These are phyloP conservation scores for Harringtonia aguacate DNA, from an alignment of 2,329 filamentous ascomycete species.

Conservation along the genomic window DNA sequence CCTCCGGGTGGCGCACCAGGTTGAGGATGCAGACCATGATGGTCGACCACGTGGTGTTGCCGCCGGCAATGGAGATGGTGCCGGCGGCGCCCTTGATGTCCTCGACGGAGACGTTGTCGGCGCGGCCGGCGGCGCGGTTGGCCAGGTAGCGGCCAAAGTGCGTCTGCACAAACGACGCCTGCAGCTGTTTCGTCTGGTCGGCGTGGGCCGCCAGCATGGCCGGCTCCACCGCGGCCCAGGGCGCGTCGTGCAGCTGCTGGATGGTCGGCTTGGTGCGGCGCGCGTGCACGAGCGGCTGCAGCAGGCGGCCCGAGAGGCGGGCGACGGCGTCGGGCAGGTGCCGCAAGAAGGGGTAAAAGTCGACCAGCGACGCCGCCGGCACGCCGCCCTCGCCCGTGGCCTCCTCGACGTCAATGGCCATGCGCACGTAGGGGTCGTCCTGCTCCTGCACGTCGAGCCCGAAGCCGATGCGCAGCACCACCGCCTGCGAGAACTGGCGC, in stretches of 20 bases:
- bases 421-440: slow-evolving; percentile 27
- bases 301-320: slow-evolving; percentile 7
- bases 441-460: slow-evolving; percentile 26
- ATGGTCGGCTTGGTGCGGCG: slow-evolving; percentile 1
- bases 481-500: slow-evolving; percentile 26
- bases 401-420: slow-evolving; percentile 17
- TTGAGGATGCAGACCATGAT: slow-evolving; percentile 33
- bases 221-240: slow-evolving; percentile 14
- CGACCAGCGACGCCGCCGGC: slow-evolving; percentile 9
- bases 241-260: slow-evolving; percentile 17
- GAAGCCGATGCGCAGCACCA: slow-evolving; percentile 32
- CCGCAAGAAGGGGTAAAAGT: slow-evolving; percentile 10
- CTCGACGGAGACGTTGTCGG: slow-evolving; percentile 18
- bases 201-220: neutral
- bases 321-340: slow-evolving; percentile 10
- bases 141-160: slow-evolving; percentile 8
- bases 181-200: too few species aligned
- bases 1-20: slow-evolving; percentile 30
- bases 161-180: slow-evolving; percentile 4
- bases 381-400: slow-evolving; percentile 11
- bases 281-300: slow-evolving; percentile 1
- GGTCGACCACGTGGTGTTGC: slow-evolving; percentile 31
- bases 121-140: slow-evolving; percentile 11
- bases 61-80: slow-evolving; percentile 26
- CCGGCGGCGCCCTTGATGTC: slow-evolving; percentile 22